These are phyloP conservation scores for Trichoderma sp. DNA, from an alignment of 2,329 filamentous ascomycete genomes.

Conservation along the genomic window DNA sequence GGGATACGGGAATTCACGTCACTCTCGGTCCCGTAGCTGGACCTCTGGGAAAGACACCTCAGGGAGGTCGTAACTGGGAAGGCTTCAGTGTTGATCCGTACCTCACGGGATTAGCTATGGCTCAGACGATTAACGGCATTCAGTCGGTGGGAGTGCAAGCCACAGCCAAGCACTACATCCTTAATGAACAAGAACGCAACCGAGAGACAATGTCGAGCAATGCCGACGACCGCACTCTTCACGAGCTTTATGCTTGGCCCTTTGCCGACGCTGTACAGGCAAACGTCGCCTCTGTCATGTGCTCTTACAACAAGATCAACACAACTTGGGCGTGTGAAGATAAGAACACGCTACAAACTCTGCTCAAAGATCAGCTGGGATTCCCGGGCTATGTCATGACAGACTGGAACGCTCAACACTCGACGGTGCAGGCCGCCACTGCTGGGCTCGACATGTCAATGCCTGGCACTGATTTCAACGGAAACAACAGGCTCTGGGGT, in stretches of 20 bases:
- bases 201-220: conserved; percentile 57
- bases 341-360: conserved; percentile 57
- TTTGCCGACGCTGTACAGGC: conserved; percentile 69
- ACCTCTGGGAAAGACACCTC: conserved; percentile 70
- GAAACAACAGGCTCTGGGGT: conserved; percentile 57
- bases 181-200: conserved; percentile 68
- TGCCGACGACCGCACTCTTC: conserved; percentile 62
- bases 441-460: conserved; percentile 48
- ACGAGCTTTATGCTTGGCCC: conserved; percentile 68
- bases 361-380: conserved; percentile 72
- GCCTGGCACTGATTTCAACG: conserved; percentile 66
- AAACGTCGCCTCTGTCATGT: conserved; percentile 69
- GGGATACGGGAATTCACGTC: conserved; percentile 70
- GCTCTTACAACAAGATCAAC: conserved; percentile 72
- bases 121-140: conserved; percentile 61
- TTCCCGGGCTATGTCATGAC: conserved; percentile 63
- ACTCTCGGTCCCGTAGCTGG: conserved; percentile 76
- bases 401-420: conserved; percentile 70
- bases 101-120: conserved; percentile 63
- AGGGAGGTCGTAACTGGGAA: conserved; percentile 81
- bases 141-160: conserved; percentile 53
- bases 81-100: conserved; percentile 80
- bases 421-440: conserved; percentile 10
- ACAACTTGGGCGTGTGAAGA: conserved; percentile 69
- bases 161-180: conserved; percentile 62